These are phyloP conservation scores for Cercospora beticola DNA, from an alignment of 2,329 filamentous ascomycete genomes.

Conservation along the genomic window DNA sequence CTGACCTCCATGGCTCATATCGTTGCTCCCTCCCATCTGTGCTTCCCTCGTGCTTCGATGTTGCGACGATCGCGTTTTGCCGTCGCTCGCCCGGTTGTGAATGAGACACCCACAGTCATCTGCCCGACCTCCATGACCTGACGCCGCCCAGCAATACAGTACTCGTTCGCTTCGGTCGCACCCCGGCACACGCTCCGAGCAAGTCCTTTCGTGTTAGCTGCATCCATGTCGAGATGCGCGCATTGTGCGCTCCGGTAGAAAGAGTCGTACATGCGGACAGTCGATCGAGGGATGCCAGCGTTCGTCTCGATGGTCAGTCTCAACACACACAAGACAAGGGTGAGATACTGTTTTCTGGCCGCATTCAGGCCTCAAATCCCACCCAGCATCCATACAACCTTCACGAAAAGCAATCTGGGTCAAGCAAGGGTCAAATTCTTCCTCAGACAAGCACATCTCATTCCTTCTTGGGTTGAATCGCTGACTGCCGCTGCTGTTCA, in stretches of 20 bases:
- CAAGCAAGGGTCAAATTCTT: background rate
- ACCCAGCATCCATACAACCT: background rate
- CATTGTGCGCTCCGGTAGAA: background rate
- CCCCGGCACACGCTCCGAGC: background rate
- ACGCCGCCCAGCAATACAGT: background rate
- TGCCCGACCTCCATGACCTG: background rate
- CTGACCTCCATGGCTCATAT: background rate
- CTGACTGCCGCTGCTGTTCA: background rate
- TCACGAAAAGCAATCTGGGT: background rate
- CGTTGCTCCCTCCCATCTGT: background rate
- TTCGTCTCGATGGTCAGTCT: background rate
- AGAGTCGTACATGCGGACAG: background rate
- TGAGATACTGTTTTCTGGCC: background rate
- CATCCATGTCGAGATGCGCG: background rate
- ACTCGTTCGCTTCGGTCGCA: background rate
- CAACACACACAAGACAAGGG: background rate
- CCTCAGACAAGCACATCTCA: background rate
- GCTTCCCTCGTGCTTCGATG: too few relatives aligned
- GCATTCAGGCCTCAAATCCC: background rate
- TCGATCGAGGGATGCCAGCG: background rate
- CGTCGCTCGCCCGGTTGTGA: background rate
- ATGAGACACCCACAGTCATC: background rate
- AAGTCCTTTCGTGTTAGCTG: background rate
- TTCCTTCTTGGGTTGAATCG: slow-evolving; percentile 5
- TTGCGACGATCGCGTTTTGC: background rate